Conservation (phyloP, 495 filamentous ascomycete genomes). For the Aspergillus bridgeri region DNA sequence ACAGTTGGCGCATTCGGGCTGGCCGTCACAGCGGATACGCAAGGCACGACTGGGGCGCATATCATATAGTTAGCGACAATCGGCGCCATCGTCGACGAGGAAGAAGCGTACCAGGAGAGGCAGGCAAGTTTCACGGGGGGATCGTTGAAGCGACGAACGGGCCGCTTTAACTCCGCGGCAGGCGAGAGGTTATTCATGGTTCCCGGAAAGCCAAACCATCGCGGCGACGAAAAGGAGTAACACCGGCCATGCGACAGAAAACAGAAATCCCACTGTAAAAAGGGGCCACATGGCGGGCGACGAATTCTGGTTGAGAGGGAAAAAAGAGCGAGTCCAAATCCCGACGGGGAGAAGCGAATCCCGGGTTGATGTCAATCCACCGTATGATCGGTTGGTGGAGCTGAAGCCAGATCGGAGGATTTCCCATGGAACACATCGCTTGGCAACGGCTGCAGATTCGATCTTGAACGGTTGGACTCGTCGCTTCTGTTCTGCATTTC, state of each 20-base stretch:
- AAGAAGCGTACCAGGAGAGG: slow-evolving; percentile 46
- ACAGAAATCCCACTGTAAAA: not conserved
- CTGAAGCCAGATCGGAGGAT: not conserved
- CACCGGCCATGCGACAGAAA: not conserved
- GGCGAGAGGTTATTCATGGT: slow-evolving; percentile 5
- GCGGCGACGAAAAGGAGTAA: not conserved
- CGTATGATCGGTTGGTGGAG: slow-evolving; percentile 5
- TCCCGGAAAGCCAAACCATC: not conserved
- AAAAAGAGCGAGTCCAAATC: not conserved
- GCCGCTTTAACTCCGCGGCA: slow-evolving; percentile 3
- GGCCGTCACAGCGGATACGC: slow-evolving; percentile 45
- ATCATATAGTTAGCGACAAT: slow-evolving; percentile 4
- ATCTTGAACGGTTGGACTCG: no score
- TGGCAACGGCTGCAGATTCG: slow-evolving; percentile 6
- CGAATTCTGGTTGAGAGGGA: not conserved
- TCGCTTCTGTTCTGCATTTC: no score
- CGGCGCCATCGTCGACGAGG: no score
- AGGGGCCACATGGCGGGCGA: slow-evolving; percentile 5
- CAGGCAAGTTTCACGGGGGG: slow-evolving; percentile 50
- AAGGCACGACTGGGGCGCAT: slow-evolving; percentile 34
- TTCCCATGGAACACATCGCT: not conserved
- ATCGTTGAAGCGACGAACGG: slow-evolving; percentile 8
- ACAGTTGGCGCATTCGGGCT: slow-evolving; percentile 39
- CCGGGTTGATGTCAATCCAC: slow-evolving; percentile 12
- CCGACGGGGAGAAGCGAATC: slow-evolving; percentile 12